A percentile compares a stretch with the other conserved stretches of the same genome.
Conservation (phyloP, 192 early-diverging fungal genomes). For the Mortierella claussenii region DNA sequence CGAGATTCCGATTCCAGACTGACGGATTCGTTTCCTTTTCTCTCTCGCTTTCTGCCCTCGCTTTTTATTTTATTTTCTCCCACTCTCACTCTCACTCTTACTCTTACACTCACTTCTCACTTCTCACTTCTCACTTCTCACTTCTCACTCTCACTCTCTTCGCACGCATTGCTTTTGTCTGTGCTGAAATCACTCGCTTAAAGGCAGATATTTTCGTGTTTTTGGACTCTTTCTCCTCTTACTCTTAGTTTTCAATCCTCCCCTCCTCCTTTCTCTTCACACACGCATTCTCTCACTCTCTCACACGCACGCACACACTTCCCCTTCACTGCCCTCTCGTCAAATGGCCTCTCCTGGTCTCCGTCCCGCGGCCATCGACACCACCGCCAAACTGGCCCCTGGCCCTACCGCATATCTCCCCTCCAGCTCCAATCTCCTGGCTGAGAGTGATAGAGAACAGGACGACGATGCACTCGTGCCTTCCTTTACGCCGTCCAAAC, state of each 20-base stretch:
- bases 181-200: too few species aligned
- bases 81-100: too few species aligned
- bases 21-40: too few species aligned
- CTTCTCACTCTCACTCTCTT: too few species aligned
- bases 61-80: too few species aligned
- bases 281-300: neutral
- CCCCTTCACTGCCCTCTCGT: neutral
- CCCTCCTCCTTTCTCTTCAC: neutral
- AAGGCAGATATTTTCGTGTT: too few species aligned
- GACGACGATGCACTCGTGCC: slow-evolving; percentile 49
- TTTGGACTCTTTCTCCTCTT: neutral
- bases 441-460: slow-evolving; percentile 2
- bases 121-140: too few species aligned
- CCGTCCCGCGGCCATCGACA: slow-evolving; percentile 4
- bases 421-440: neutral
- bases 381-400: neutral
- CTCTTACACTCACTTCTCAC: too few species aligned
- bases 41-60: too few species aligned
- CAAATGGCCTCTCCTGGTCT: slow-evolving; percentile 11
- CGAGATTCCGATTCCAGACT: too few species aligned
- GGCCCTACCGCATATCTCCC: slow-evolving; percentile 1
- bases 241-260: neutral
- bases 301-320: neutral
- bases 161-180: too few species aligned
- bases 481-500: slow-evolving; percentile 7